These are phyloP conservation scores for Viola odorata DNA, from an alignment of 345 rosid species.

Conservation along the genomic window DNA sequence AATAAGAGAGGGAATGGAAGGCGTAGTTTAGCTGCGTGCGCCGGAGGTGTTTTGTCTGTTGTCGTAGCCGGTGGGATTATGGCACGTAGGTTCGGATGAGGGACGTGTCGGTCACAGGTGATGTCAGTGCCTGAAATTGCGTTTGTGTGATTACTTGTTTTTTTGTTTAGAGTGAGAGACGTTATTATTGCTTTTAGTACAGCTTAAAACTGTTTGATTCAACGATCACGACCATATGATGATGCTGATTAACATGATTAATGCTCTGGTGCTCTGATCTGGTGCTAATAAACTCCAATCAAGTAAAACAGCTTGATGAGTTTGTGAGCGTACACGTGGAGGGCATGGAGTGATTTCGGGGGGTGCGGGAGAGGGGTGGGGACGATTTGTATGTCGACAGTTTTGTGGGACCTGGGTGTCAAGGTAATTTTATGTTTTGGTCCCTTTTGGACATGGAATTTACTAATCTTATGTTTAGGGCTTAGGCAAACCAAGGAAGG, in stretches of 20 bases:
- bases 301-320: background rate
- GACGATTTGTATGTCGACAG: background rate
- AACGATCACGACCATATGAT: background rate
- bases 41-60: slow-evolving; percentile 19
- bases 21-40: slow-evolving; percentile 33
- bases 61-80: slow-evolving; percentile 49
- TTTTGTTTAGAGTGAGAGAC: background rate
- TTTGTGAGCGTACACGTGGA: slow-evolving; percentile 9
- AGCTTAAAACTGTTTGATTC: background rate
- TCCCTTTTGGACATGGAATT: no score
- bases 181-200: background rate
- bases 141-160: background rate
- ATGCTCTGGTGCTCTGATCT: background rate
- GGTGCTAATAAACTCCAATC: background rate
- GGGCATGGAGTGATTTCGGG: background rate
- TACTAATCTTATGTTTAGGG: no score
- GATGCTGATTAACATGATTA: background rate
- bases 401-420: no score
- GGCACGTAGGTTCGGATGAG: slow-evolving; percentile 30
- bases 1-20: background rate
- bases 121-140: slow-evolving; percentile 12
- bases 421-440: no score
- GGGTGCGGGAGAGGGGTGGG: background rate
- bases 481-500: no score
- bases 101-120: slow-evolving; percentile 14